These are phyloP conservation scores for Auriscalpium microsporum DNA, from an alignment of 768 basidiomycete species.

Conservation along the genomic window DNA sequence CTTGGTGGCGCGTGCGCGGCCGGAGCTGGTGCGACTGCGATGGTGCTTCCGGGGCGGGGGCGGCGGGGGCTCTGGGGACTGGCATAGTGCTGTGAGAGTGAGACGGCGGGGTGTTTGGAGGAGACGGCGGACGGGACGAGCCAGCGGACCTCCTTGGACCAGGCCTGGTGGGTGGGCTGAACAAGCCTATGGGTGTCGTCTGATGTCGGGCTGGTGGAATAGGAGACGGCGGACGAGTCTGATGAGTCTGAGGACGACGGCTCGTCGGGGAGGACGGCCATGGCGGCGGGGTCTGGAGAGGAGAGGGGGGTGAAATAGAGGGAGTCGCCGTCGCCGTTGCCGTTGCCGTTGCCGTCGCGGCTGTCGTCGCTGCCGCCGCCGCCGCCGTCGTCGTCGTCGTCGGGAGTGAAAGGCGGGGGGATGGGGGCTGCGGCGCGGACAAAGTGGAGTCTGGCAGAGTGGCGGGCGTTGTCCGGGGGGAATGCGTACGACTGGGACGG, in stretches of 20 bases:
- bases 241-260: slow-evolving; percentile 14
- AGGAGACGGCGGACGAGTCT: slow-evolving; percentile 3
- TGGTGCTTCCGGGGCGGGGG: slow-evolving; percentile 9
- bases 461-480: slow-evolving; percentile 4
- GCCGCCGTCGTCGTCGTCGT: neutral
- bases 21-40: slow-evolving; percentile 10
- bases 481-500: slow-evolving; percentile 9
- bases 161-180: slow-evolving; percentile 47
- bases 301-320: slow-evolving; percentile 2
- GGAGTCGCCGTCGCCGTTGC: neutral
- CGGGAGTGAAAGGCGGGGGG: neutral
- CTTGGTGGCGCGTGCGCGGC: slow-evolving; percentile 13
- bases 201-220: slow-evolving; percentile 13
- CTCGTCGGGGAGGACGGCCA: slow-evolving; percentile 1
- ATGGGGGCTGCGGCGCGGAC: slow-evolving; percentile 3
- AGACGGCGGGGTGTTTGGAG: slow-evolving; percentile 1
- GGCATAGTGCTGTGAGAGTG: slow-evolving; percentile 1
- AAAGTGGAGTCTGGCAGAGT: slow-evolving; percentile 6
- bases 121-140: slow-evolving; percentile 33
- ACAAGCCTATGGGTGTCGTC: slow-evolving; percentile 4
- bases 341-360: neutral
- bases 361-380: neutral
- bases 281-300: slow-evolving; percentile 11
- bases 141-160: slow-evolving; percentile 64
- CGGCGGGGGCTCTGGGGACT: neutral